A percentile compares a stretch with the other conserved stretches of the same genome.
phyloP scores from a whole-genome alignment of 2,329 filamentous ascomycete genomes.

The Aspergillus aculeatinus region DNA sequence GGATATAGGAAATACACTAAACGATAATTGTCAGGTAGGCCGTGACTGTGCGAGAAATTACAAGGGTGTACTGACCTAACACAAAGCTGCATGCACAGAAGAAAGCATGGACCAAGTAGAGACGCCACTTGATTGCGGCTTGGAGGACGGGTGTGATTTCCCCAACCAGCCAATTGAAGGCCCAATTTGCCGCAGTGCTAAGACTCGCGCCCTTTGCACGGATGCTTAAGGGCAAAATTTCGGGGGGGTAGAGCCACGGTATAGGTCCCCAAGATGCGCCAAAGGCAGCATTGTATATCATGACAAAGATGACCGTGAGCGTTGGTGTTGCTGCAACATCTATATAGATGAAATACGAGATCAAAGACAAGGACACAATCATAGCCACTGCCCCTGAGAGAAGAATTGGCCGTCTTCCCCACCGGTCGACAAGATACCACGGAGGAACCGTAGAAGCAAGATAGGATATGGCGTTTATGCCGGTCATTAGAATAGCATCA shows the following conservation, averaged over 20 bases:
- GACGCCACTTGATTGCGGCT: conserved; percentile 85
- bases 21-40: conserved; percentile 15
- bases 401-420: conserved; percentile 85
- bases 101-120: conserved; percentile 94
- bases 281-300: conserved; percentile 97
- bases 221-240: conserved; percentile 95
- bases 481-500: conserved; percentile 92
- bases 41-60: neutral
- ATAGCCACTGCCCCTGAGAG: conserved; percentile 87
- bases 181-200: conserved; percentile 96
- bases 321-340: conserved; percentile 74
- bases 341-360: conserved; percentile 94
- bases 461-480: conserved; percentile 91
- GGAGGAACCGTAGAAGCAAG: conserved; percentile 89
- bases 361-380: conserved; percentile 80
- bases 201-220: conserved; percentile 95
- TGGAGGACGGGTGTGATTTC: conserved; percentile 93
- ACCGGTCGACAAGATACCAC: conserved; percentile 93
- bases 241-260: conserved; percentile 97
- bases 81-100: conserved; percentile 96
- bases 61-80: conserved; percentile 67
- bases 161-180: conserved; percentile 96
- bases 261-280: conserved; percentile 98
- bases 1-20: conserved; percentile 96
- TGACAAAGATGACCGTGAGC: conserved; percentile 89